Base-by-base conservation (phyloP, 345 rosid genomes). In the Eutrema yunnanense region DNA sequence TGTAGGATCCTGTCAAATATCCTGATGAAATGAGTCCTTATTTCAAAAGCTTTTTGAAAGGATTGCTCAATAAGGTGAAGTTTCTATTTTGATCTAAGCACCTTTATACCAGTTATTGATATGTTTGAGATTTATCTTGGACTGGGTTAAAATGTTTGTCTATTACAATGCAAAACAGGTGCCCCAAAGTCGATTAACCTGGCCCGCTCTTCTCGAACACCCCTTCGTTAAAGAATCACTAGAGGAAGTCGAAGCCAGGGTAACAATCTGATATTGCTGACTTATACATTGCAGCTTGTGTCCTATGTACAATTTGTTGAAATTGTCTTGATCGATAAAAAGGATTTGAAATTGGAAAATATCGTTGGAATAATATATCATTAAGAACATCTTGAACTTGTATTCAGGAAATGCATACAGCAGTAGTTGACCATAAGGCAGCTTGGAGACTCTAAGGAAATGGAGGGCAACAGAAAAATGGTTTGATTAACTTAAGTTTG, bases 161-260 rank as follows among this genome's bases (percentile, higher is more conserved):
- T n/a, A n/a, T n/a, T n/a, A n/a, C n/a, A n/a, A n/a, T n/a, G n/a
- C n/a, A n/a, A n/a, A n/a, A n/a, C n/a, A n/a, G n/a, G n/a, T n/a
- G n/a, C 99, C 99, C 40, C 96, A 92, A 78, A 86, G 84, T 80
- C 90, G 99, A 61, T 74, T 95, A 79, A 86, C 86, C 65, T 95
- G 99, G 99, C 96, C 99, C 34, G 85, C 86, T 61, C 97, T 95
- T 69, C 97, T 88, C 68, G 93, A 91, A 56, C 99, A 95, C 67
- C 96, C 99, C 49, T 95, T 95, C 78, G 91, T 95, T 61, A 87
- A 83, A 81, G 97, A 94, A 73, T 79, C 84, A 62, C 74, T 70
- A 10, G 82, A 81, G 64, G 95, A 94, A 66, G 27, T 79, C 67
- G 93, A 88, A 73, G 83, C 84, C 70, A 81, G 76, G 93, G 99